Percentiles rank a stretch among this genome's conserved stretches.
phyloP scores from a whole-genome alignment of 352 stramenopile species.

The Globisporangium cederbergense region DNA sequence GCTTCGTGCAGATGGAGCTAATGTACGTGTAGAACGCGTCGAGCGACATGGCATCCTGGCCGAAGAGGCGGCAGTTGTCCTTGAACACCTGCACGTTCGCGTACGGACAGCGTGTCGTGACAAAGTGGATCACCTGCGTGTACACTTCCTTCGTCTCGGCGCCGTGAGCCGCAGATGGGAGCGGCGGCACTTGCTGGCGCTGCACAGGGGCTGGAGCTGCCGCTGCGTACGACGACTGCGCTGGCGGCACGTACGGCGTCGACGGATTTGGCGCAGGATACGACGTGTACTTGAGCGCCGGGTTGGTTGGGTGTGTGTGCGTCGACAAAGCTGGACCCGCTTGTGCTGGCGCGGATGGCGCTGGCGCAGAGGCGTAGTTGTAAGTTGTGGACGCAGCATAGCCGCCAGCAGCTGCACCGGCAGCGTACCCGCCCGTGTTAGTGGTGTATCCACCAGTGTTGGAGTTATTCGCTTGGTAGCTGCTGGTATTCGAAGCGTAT shows the following conservation, averaged over 20 bases:
- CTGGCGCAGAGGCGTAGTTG: conserved; percentile 13
- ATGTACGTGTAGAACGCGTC: conserved; percentile 82
- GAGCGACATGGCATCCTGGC: conserved; percentile 81
- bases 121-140: conserved; percentile 74
- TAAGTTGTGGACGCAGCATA: conserved; percentile 11
- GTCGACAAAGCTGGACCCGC: conserved; percentile 30
- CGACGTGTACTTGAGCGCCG: conserved; percentile 53
- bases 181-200: conserved; percentile 38
- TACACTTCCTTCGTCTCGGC: conserved; percentile 84
- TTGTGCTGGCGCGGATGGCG: conserved; percentile 15
- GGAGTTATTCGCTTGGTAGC: not conserved
- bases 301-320: conserved; percentile 47
- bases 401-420: not conserved
- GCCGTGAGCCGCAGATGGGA: conserved; percentile 50
- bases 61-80: conserved; percentile 86
- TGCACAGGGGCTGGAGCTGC: conserved; percentile 28
- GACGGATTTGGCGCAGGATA: conserved; percentile 48
- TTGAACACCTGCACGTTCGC: conserved; percentile 84
- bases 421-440: not conserved
- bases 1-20: conserved; percentile 73
- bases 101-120: conserved; percentile 74
- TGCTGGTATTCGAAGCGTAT: conserved; percentile 8
- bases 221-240: conserved; percentile 35
- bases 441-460: conserved; percentile 1
- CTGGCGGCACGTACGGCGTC: conserved; percentile 30